These are phyloP conservation scores for Penicillium janthinellum DNA, from an alignment of 2,329 filamentous ascomycete species.

Conservation along the genomic window DNA sequence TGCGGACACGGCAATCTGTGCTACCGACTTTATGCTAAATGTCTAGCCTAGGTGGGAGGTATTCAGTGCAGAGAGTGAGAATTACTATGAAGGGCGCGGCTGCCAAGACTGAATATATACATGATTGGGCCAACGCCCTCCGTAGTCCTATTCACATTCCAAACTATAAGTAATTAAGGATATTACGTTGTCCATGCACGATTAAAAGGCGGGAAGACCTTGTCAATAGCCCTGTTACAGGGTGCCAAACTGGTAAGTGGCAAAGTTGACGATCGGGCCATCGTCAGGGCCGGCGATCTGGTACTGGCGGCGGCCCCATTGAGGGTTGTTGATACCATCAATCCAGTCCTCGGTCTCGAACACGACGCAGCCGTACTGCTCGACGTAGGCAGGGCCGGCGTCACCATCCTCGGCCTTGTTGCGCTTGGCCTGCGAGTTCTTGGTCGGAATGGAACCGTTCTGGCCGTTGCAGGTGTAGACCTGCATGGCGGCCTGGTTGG, in stretches of 20 bases:
- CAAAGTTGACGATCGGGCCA: constrained; percentile 45
- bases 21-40: neutral
- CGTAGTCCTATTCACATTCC: constrained; percentile 4
- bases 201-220: neutral
- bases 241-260: constrained; percentile 49
- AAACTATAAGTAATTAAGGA: constrained; percentile 1
- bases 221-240: constrained; percentile 25
- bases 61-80: neutral
- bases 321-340: constrained; percentile 87
- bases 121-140: constrained; percentile 6
- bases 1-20: neutral
- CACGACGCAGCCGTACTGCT: constrained; percentile 80
- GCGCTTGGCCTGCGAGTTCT: constrained; percentile 48
- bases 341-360: constrained; percentile 94
- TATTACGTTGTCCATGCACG: constrained; percentile 9
- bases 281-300: constrained; percentile 47
- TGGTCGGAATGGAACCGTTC: constrained; percentile 62
- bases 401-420: constrained; percentile 58
- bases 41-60: neutral
- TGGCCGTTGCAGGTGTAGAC: constrained; percentile 81
- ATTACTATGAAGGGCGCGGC: constrained; percentile 6
- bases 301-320: constrained; percentile 68
- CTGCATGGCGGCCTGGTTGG: constrained; percentile 85
- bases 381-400: constrained; percentile 47
- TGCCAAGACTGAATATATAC: constrained; percentile 12